These are phyloP conservation scores for Phytophthora chlamydospora DNA, from an alignment of 352 stramenopile genomes.

Conservation along the genomic window DNA sequence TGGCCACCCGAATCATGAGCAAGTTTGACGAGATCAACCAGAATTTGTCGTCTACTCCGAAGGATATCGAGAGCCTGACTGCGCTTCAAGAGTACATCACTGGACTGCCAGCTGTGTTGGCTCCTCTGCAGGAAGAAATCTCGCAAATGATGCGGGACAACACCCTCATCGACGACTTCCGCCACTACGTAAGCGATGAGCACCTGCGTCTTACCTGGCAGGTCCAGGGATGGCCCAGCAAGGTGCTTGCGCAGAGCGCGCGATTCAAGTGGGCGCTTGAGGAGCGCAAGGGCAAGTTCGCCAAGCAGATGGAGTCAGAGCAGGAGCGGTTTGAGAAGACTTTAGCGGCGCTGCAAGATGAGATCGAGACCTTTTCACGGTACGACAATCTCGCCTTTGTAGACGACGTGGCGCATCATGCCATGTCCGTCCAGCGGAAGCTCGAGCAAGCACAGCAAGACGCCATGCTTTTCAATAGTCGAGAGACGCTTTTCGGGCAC, in stretches of 20 bases:
- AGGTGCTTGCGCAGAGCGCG: slow-evolving; percentile 83
- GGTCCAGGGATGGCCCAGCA: slow-evolving; percentile 90
- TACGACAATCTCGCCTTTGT: slow-evolving; percentile 91
- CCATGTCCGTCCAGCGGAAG: slow-evolving; percentile 86
- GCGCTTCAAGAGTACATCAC: slow-evolving; percentile 89
- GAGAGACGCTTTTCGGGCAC: slow-evolving; percentile 90
- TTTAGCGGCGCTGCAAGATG: slow-evolving; percentile 77
- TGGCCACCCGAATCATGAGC: slow-evolving; percentile 68
- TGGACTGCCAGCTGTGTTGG: slow-evolving; percentile 67
- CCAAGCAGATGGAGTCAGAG: slow-evolving; percentile 94
- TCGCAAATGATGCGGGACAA: slow-evolving; percentile 82
- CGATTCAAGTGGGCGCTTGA: slow-evolving; percentile 80
- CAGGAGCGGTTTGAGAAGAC: slow-evolving; percentile 93
- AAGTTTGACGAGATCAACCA: slow-evolving; percentile 91
- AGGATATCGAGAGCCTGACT: slow-evolving; percentile 93
- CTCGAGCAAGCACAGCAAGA: slow-evolving; percentile 91
- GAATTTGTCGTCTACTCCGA: slow-evolving; percentile 77
- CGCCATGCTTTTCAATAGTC: slow-evolving; percentile 92
- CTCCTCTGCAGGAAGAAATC: slow-evolving; percentile 85
- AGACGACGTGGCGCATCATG: slow-evolving; percentile 87
- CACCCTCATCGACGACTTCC: slow-evolving; percentile 81
- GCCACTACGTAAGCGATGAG: slow-evolving; percentile 84
- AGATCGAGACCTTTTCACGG: slow-evolving; percentile 89
- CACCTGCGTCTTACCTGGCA: slow-evolving; percentile 91
- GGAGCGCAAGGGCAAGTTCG: slow-evolving; percentile 87